Base-by-base conservation (phyloP, 2,329 filamentous ascomycete species). In the Penicillium sp. region DNA sequence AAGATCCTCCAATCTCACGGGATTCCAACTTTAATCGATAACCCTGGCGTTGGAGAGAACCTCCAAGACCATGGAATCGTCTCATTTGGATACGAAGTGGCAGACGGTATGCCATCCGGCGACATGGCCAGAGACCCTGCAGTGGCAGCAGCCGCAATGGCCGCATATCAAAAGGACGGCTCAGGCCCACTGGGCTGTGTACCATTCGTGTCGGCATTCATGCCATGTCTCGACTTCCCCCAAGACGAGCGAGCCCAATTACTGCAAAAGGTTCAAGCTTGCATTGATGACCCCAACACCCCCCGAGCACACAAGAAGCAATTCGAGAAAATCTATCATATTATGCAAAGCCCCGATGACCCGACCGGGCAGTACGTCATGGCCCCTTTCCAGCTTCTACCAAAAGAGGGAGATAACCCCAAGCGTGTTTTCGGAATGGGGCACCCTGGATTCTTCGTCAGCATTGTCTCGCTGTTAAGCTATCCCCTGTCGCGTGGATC, bases 11-110 rank as follows among this genome's bases (percentile, higher is more conserved):
- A 72, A 10, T 63, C 66, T 0, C 75, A 76, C 2, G 75, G 75
- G 0, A 76, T 84, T 8, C 61, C 74, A 4, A 68, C 74, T 14
- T 73, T 78, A 35, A 71, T 83, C 16, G 67, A 76, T 27, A 79
- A 78, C 47, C 71, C 76, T 0, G 73, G 73, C 13, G 78, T 83
- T 5, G 82, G 82, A 14, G 77, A 78, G 46, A 82, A 83, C 58
- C 72, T 83, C 48, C 81, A 83, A 61, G 80, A 83, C 44, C 80
- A 81, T 65, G 63, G 68, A 54, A 43, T 63, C n/a, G 54, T 65
- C 10, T 52, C 58, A 4, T 61, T 62, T n/a, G 55, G 53, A 19
- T 67, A 61, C 39, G 62, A 68, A 33, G 62, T 64, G 3, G 65
- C 62, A n/a, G 62, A 71, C 3, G 67, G 64, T 4, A 62, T 65